Evolutionary conservation across 116 monocot genomes (phyloP).

Genomic region (Trichopus zeylanicus): DNA sequence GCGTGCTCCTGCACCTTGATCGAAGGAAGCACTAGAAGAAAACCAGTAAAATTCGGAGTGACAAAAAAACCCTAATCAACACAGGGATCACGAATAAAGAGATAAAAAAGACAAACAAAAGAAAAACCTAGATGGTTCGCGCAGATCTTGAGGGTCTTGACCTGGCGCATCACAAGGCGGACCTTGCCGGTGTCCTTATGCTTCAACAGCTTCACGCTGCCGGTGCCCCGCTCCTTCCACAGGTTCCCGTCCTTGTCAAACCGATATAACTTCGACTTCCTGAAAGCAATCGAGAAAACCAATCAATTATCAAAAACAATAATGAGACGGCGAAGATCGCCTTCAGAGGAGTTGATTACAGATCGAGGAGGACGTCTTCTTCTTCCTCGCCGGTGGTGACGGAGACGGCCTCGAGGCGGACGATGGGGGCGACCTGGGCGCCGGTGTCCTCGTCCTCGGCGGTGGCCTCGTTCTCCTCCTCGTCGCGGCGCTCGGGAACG

Average conservation of each 20-base stretch:
- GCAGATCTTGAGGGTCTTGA: constrained; percentile 86
- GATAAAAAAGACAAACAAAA: neutral
- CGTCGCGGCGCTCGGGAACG: constrained; percentile 53
- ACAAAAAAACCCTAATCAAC: neutral
- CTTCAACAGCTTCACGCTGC: constrained; percentile 66
- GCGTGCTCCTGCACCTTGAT: constrained; percentile 87
- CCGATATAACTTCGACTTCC: constrained; percentile 74
- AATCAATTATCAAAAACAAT: constrained; percentile 1
- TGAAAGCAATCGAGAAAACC: constrained; percentile 1
- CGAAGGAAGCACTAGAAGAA: constrained; percentile 42
- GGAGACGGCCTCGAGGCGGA: constrained; percentile 81
- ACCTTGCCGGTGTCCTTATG: constrained; percentile 59
- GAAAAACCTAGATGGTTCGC: constrained; percentile 59
- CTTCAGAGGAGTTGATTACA: constrained; percentile 20
- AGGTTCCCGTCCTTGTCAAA: constrained; percentile 78
- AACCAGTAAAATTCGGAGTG: neutral
- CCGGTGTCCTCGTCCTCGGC: constrained; percentile 92
- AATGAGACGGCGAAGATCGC: neutral
- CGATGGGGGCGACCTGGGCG: constrained; percentile 78
- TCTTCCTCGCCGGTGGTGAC: constrained; percentile 93
- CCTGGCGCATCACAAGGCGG: constrained; percentile 72
- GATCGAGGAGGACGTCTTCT: constrained; percentile 69
- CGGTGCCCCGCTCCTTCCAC: constrained; percentile 78
- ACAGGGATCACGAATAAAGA: neutral
- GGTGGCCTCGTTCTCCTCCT: constrained; percentile 27